These are phyloP conservation scores for Apophysomyces elegans DNA, from an alignment of 371 early-diverging fungal species.

Conservation along the genomic window DNA sequence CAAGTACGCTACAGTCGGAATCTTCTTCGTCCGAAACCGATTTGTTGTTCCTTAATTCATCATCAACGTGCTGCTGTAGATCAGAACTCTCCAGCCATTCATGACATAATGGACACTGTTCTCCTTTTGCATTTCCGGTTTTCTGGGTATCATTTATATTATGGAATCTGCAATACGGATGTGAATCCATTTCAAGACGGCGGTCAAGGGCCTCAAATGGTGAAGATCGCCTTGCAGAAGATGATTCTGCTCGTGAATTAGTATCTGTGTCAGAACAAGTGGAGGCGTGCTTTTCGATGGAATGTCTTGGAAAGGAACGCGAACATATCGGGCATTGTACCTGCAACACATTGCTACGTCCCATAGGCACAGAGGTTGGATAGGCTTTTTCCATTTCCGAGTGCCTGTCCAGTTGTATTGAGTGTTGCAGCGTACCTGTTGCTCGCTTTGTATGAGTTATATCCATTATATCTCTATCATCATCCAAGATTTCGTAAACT, in stretches of 20 bases:
- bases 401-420: neutral
- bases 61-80: neutral
- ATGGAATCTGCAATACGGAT: neutral
- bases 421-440: neutral
- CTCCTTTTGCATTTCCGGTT: neutral
- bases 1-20: conserved; percentile 2
- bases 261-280: neutral
- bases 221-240: neutral
- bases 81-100: neutral
- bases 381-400: neutral
- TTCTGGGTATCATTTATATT: neutral
- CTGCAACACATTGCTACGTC: neutral
- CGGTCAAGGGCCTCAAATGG: neutral
- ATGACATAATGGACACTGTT: conserved; percentile 2
- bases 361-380: neutral
- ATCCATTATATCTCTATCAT: neutral
- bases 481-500: neutral
- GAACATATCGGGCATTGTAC: conserved; percentile 1
- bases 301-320: neutral
- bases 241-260: neutral
- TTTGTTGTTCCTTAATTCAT: neutral
- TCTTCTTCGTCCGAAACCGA: neutral
- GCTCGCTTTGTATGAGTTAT: neutral
- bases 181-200: neutral
- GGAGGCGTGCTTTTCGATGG: neutral